Conservation (phyloP, 306 rosid species). For the barrel medic (Medicago truncatula) region DNA sequence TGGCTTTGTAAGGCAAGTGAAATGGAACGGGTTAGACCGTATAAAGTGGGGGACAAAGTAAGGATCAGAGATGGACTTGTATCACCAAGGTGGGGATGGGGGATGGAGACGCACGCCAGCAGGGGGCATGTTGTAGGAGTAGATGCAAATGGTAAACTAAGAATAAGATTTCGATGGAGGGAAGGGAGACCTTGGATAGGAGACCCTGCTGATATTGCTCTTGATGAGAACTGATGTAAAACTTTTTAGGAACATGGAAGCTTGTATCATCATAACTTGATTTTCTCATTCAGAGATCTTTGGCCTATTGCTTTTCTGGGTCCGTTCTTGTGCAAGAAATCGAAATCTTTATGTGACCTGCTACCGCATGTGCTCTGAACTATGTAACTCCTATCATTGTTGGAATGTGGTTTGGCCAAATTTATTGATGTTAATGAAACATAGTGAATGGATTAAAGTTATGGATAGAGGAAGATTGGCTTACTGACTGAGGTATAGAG, state of each 20-base stretch:
- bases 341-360: conserved; percentile 34
- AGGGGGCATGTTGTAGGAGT: conserved; percentile 91
- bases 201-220: conserved; percentile 88
- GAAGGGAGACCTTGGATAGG: conserved; percentile 99
- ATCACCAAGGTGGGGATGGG: conserved; percentile 97
- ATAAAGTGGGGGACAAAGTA: conserved; percentile 85
- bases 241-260: conserved; percentile 37
- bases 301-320: conserved; percentile 44
- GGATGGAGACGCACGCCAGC: conserved; percentile 98
- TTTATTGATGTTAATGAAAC: conserved; percentile 54
- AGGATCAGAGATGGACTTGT: conserved; percentile 86
- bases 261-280: conserved; percentile 47
- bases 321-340: conserved; percentile 44
- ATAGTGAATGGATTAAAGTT: conserved; percentile 47
- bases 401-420: conserved; percentile 41
- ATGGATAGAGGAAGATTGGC: conserved; percentile 41
- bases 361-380: conserved; percentile 31
- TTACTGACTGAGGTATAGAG: conserved; percentile 47
- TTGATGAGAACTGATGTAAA: conserved; percentile 59
- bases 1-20: conserved; percentile 94
- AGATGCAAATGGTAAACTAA: conserved; percentile 91
- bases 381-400: conserved; percentile 28
- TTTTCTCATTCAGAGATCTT: conserved; percentile 47
- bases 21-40: conserved; percentile 77
- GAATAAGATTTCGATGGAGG: conserved; percentile 94